A percentile compares a stretch with the other conserved stretches of the same genome.
Conservation (phyloP, 225 moss, liverwort and hornwort species). For the Pleurozium schreberi region DNA sequence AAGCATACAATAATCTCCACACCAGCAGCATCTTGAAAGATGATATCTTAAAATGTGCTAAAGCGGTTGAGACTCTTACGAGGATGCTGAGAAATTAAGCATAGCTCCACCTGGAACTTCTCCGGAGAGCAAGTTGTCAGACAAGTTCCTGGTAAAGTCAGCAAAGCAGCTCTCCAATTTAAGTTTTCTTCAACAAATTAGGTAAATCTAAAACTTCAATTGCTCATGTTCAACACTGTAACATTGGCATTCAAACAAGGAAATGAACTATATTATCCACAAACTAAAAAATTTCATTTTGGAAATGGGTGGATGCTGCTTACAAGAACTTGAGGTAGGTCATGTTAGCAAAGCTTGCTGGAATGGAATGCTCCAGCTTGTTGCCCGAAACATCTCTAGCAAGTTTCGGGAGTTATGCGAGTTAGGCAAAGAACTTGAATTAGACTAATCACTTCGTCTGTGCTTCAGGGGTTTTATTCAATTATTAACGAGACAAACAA, state of each 20-base stretch:
- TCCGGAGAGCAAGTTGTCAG: conserved; percentile 17
- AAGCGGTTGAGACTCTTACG: conserved; percentile 11
- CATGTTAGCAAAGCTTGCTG: conserved; percentile 11
- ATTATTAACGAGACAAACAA: neutral
- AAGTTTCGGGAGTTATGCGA: neutral
- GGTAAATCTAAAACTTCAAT: neutral
- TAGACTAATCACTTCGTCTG: neutral
- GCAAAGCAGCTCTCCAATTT: neutral
- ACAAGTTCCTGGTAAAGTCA: conserved; percentile 29
- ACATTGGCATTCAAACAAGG: neutral
- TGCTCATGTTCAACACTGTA: neutral
- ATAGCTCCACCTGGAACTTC: conserved; percentile 26
- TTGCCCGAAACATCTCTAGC: conserved; percentile 12
- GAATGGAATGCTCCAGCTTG: conserved; percentile 20
- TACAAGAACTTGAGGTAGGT: conserved; percentile 21
- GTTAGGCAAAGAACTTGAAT: neutral
- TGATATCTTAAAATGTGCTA: neutral
- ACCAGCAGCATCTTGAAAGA: neutral
- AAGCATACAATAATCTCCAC: neutral
- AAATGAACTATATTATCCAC: neutral
- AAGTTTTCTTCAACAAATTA: neutral
- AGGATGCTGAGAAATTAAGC: conserved; percentile 16
- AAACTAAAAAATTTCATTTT: neutral
- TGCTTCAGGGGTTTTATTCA: neutral
- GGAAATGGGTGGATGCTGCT: neutral